Evolutionary conservation across 257 asterid genomes (phyloP), one percentile per base, ranked within the genome.

Genomic region (Plantago elongata): DNA sequence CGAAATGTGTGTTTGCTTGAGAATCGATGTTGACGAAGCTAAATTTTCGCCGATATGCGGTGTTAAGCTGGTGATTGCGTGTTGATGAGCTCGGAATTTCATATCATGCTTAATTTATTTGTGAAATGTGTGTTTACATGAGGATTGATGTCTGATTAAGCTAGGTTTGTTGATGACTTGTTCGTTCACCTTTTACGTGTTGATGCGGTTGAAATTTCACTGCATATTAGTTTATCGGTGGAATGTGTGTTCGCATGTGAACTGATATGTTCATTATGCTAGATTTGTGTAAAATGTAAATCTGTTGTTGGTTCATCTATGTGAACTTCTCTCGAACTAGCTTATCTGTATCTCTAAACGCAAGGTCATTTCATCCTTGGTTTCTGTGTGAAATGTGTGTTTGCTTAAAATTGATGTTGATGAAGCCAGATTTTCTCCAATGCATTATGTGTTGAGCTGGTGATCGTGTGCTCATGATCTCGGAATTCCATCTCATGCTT

Each of bases 1-100:
- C 30, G 18, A 68, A 57, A 13, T 65, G 71, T 34, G 61, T 29
- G 42, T 60, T 70, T 45, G 57, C 17, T 49, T 4, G 9, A 8
- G 40, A 34, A 34, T 34, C 40, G 40, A 34, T 3, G 40, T 7
- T 7, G 40, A 34, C 4, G 40, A 34, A 7, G 40, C 40, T 34
- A 34, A 7, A 34, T 34, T 34, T 34, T 5, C 40, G 5, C 8
- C 40, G 4, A 34, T 34, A 34, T 7, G 40, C 61, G 30, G 46
- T 37, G 5, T 55, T 65, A 78, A 91, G 96, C 93, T 59, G 96
- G 90, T 7, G 98, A 91, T 71, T 88, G 95, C 62, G 95, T 91
- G 54, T 58, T 91, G 88, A 86, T 88, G 95, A 72, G 90, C 69
- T 57, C 86, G 60, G 96, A 88, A 56, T 42, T 48, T 48, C 15